A percentile compares a stretch with the other conserved stretches of the same genome.
Evolutionary conservation across 345 rosid genomes (phyloP).

Genomic region (Hibiscus tridactylites): DNA sequence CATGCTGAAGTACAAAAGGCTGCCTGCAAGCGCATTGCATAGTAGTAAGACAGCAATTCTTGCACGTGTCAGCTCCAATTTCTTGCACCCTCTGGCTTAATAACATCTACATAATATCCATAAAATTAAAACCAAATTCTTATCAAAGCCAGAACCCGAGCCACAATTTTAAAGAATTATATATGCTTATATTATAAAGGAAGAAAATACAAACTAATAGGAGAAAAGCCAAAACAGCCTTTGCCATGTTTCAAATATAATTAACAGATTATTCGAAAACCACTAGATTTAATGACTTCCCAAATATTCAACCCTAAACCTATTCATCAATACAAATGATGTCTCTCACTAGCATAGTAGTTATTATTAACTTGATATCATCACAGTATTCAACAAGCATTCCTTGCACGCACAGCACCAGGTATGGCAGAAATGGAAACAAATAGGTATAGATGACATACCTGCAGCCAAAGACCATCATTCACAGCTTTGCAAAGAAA

Average conservation of each 20-base stretch:
- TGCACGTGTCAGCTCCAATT: constrained; percentile 80
- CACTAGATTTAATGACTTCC: constrained; percentile 6
- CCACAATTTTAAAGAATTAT: background rate
- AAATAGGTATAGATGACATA: constrained; percentile 23
- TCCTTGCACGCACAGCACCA: background rate
- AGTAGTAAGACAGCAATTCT: constrained; percentile 61
- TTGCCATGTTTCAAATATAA: background rate
- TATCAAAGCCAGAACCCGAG: constrained; percentile 4
- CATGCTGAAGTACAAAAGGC: constrained; percentile 58
- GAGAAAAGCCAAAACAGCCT: background rate
- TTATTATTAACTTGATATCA: background rate
- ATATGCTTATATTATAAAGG: background rate
- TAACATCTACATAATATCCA: constrained; percentile 53
- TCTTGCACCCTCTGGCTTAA: constrained; percentile 85
- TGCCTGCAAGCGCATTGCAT: constrained; percentile 76
- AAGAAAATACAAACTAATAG: background rate
- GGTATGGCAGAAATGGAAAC: constrained; percentile 7
- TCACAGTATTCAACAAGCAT: background rate
- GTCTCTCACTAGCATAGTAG: background rate
- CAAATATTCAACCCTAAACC: constrained; percentile 4
- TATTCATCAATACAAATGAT: background rate
- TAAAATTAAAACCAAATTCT: constrained; percentile 9
- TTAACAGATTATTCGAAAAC: background rate
- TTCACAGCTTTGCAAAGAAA: constrained; percentile 94
- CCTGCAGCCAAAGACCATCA: constrained; percentile 98